These are phyloP conservation scores for Leptographium wingfieldii DNA, from an alignment of 2,329 filamentous ascomycete species.

Conservation along the genomic window DNA sequence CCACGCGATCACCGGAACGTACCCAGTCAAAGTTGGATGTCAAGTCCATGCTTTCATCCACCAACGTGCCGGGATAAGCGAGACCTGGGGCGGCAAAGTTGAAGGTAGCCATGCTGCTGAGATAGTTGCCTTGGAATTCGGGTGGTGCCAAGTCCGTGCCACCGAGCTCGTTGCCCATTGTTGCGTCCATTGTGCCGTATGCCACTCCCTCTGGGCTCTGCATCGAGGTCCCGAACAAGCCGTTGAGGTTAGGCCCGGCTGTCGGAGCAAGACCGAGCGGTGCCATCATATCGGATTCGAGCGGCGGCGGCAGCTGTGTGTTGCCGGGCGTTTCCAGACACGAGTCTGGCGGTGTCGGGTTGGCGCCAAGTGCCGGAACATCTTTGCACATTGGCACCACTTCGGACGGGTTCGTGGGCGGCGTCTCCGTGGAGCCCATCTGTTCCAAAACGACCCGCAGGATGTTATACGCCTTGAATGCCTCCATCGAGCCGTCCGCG, in stretches of 20 bases:
- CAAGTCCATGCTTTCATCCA: conserved; percentile 28
- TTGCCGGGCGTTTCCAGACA: conserved; percentile 7
- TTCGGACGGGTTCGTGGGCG: background rate
- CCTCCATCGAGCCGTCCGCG: conserved; percentile 70
- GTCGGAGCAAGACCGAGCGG: conserved; percentile 28
- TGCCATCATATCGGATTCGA: conserved; percentile 27
- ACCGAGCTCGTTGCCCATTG: conserved; percentile 14
- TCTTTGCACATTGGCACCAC: background rate
- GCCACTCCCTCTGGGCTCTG: conserved; percentile 27
- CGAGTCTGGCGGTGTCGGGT: conserved; percentile 2
- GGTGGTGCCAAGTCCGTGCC: conserved; percentile 16
- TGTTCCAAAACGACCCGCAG: conserved; percentile 79
- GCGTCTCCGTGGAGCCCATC: conserved; percentile 31
- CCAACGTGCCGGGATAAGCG: background rate
- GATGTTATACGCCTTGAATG: conserved; percentile 71
- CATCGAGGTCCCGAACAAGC: conserved; percentile 16
- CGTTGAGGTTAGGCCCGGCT: conserved; percentile 20
- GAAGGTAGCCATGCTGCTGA: conserved; percentile 15
- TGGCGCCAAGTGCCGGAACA: background rate
- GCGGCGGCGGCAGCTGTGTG: conserved; percentile 20
- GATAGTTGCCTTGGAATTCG: conserved; percentile 23
- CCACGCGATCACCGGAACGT: conserved; percentile 16
- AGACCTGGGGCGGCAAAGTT: conserved; percentile 36
- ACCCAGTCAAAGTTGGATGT: conserved; percentile 47
- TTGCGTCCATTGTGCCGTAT: conserved; percentile 33